Conservation (phyloP, 345 rosid species). For the Mercurialis annua region DNA sequence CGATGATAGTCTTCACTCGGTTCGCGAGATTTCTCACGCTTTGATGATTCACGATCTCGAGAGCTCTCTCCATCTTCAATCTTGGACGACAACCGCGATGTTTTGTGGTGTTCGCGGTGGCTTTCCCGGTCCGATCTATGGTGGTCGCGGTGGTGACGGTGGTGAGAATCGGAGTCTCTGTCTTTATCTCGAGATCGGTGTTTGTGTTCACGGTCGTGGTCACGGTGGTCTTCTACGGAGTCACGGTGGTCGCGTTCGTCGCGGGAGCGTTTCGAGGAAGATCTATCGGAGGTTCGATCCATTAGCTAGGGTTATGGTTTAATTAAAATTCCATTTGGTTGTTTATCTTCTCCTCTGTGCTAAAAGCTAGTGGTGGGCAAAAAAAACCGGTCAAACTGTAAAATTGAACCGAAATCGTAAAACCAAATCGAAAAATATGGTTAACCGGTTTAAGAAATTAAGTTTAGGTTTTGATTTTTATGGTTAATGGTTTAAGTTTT, state of each 20-base stretch:
- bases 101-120: slow-evolving; percentile 14
- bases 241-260: slow-evolving; percentile 38
- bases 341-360: no score
- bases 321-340: no score
- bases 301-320: slow-evolving; percentile 35
- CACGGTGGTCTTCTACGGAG: slow-evolving; percentile 25
- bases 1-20: slow-evolving; percentile 17
- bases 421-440: no score
- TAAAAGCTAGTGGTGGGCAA: no score
- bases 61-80: slow-evolving; percentile 40
- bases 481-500: no score
- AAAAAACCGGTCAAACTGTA: no score
- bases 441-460: no score
- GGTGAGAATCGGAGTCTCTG: slow-evolving; percentile 38
- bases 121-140: slow-evolving; percentile 53
- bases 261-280: slow-evolving; percentile 35
- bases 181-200: slow-evolving; percentile 48
- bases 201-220: slow-evolving; percentile 43
- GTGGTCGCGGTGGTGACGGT: slow-evolving; percentile 33
- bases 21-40: slow-evolving; percentile 32
- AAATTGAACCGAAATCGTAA: no score
- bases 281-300: slow-evolving; percentile 41
- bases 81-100: slow-evolving; percentile 25
- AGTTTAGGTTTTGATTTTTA: no score
- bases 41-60: slow-evolving; percentile 21